Evolutionary conservation across 768 basidiomycete species (phyloP), one percentile per base, ranked within the genome.

Genomic region (Mycena sanguinolenta): DNA sequence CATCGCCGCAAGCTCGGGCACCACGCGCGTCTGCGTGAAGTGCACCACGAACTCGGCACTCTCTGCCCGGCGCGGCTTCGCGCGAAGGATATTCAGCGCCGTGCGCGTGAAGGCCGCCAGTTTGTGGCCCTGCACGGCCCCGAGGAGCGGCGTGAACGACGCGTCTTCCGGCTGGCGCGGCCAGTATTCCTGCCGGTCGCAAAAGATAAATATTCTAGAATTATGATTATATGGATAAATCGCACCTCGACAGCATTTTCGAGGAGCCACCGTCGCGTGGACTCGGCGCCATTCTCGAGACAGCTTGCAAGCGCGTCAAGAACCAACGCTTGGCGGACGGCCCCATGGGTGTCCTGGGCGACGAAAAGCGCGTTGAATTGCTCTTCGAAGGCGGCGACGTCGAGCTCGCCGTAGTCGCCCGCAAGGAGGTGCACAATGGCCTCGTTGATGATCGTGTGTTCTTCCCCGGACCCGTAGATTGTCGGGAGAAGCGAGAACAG

Each of bases 151-250:
- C 6, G 87, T 87, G 39, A 84, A 81, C 7, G 75, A 68, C 5
- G 44, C 70, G 23, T 79, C 69, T 4, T 77, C 74, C 23, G 79
- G 74, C n/a, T 78, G 76, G 7, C 77, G 73, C 13, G 83, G 79
- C 89, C 90, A 90, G 75, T 86, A 86, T 70, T 86, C 81, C 87
- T 90, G 70, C n/a, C n/a, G n/a, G n/a, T 30, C 52, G 32, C 44
- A 42, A 3, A 27, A 17, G 23, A 58, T 72, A 19, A 69, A 68
- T 30, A 13, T 28, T 52, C 36, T 19, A 42, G 39, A 17, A 0
- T 19, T 25, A 5, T 4, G 2, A 25, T 17, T 42, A 55, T 10
- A 68, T 38, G 55, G 28, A 13, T 44, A 6, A 28, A 30, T 73
- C 81, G 58, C 72, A 91, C 90, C 82, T 91, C 84, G n/a, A 87